These are phyloP conservation scores for Boechera stricta DNA, from an alignment of 345 rosid genomes.

Conservation along the genomic window DNA sequence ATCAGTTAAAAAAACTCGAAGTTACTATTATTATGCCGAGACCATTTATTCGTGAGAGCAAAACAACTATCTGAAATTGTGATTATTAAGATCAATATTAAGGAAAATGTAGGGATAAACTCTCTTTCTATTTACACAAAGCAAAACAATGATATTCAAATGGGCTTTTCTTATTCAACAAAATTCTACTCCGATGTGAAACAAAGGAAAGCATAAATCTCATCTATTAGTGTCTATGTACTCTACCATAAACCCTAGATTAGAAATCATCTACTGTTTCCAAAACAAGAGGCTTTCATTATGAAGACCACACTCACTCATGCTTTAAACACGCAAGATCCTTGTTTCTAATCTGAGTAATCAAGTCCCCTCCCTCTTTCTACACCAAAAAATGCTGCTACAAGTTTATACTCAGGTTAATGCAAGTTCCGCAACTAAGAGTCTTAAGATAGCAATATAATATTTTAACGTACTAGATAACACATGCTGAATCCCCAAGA, in stretches of 20 bases:
- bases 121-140: slow-evolving; percentile 20
- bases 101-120: neutral
- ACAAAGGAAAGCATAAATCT: slow-evolving; percentile 12
- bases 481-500: slow-evolving; percentile 93
- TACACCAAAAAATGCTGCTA: slow-evolving; percentile 43
- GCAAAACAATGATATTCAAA: neutral
- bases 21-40: neutral
- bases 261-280: slow-evolving; percentile 20
- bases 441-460: slow-evolving; percentile 31
- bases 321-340: slow-evolving; percentile 40
- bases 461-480: slow-evolving; percentile 65
- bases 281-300: slow-evolving; percentile 27
- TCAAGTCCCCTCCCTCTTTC: slow-evolving; percentile 40
- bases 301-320: slow-evolving; percentile 41
- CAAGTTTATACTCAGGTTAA: slow-evolving; percentile 24
- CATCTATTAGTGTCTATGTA: slow-evolving; percentile 19
- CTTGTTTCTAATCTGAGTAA: slow-evolving; percentile 42
- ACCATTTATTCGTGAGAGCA: slow-evolving; percentile 6
- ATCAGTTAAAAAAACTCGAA: neutral
- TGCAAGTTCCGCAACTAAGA: slow-evolving; percentile 30
- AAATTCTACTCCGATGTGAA: slow-evolving; percentile 3
- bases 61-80: slow-evolving; percentile 9
- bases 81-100: slow-evolving; percentile 13
- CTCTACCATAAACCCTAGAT: slow-evolving; percentile 22
- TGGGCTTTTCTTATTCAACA: neutral